Evolutionary conservation across 441 rosid genomes (phyloP).

Genomic region (Isatis lusitanica): DNA sequence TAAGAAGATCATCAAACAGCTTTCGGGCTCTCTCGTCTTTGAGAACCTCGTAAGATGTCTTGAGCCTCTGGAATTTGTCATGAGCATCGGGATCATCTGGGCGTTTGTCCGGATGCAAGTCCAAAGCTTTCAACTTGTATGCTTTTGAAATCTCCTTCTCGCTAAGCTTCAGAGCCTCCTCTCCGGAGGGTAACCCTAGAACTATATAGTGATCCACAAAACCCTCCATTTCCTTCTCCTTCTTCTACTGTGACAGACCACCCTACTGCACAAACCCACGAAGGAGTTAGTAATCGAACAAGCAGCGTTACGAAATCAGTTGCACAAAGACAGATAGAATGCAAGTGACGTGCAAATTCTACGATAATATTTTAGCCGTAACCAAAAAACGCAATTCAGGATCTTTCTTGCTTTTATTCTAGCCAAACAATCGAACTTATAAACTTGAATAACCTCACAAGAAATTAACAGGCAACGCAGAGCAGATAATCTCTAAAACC

Average conservation of each 20-base stretch:
- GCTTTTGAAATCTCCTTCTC: slow-evolving; percentile 80
- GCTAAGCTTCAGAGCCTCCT: slow-evolving; percentile 69
- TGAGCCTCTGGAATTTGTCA: slow-evolving; percentile 72
- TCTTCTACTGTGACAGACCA: not conserved
- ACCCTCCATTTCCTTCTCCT: slow-evolving; percentile 36
- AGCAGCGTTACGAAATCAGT: not conserved
- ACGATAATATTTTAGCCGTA: too few species aligned
- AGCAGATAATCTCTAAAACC: not conserved
- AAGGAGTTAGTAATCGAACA: slow-evolving; percentile 2
- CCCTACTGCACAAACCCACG: not conserved
- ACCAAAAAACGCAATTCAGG: not conserved
- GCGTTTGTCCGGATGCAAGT: slow-evolving; percentile 86
- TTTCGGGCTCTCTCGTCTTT: slow-evolving; percentile 76
- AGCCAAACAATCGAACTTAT: not conserved
- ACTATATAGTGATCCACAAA: slow-evolving; percentile 74
- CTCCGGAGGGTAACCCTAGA: slow-evolving; percentile 82
- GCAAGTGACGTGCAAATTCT: not conserved
- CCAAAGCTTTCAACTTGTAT: slow-evolving; percentile 71
- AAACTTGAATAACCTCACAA: not conserved
- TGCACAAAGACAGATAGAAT: not conserved
- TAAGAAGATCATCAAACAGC: slow-evolving; percentile 77
- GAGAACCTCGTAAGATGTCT: slow-evolving; percentile 76
- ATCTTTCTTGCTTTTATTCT: not conserved
- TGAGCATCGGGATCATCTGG: slow-evolving; percentile 83
- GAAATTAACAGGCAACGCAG: not conserved